Conservation (phyloP, 208 protist genomes). For the Trypanosomatidae sp. region DNA sequence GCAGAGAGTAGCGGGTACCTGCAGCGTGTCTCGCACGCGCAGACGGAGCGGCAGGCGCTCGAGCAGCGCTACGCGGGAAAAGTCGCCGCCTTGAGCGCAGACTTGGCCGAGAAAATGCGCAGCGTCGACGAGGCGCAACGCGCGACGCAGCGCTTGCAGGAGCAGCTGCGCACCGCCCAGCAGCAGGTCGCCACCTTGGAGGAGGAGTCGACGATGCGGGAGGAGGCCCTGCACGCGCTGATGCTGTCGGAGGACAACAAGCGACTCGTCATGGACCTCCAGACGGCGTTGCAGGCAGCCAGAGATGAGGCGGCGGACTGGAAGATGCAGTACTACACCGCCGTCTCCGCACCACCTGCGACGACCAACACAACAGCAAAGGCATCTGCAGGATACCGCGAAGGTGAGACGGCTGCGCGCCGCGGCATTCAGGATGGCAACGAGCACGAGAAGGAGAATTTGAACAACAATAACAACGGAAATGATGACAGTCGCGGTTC, state of each 20-base stretch:
- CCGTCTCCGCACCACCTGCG: not conserved
- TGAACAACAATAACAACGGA: too few relatives aligned
- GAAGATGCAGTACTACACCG: slow-evolving; percentile 40
- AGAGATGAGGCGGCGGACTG: slow-evolving; percentile 54
- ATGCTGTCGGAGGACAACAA: slow-evolving; percentile 72
- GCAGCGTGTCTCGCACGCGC: slow-evolving; percentile 35
- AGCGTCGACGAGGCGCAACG: slow-evolving; percentile 21
- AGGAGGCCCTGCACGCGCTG: slow-evolving; percentile 63
- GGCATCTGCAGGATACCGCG: too few relatives aligned
- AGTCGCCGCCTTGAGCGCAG: slow-evolving; percentile 45
- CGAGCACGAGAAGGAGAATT: too few relatives aligned
- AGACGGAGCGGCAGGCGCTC: slow-evolving; percentile 47
- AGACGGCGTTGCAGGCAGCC: slow-evolving; percentile 40
- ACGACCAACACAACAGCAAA: not conserved
- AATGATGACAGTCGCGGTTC: too few relatives aligned
- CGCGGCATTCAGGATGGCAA: too few relatives aligned
- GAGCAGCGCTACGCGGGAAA: slow-evolving; percentile 52
- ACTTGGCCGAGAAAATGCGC: slow-evolving; percentile 51
- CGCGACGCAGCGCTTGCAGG: slow-evolving; percentile 20
- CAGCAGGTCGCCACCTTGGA: slow-evolving; percentile 42
- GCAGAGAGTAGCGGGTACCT: slow-evolving; percentile 36
- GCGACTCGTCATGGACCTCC: slow-evolving; percentile 45
- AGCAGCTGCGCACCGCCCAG: slow-evolving; percentile 28
- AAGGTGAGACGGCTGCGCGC: too few relatives aligned
- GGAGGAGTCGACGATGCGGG: slow-evolving; percentile 58